phyloP scores from a whole-genome alignment of 2,329 filamentous ascomycete genomes.

The Drechslerella coelobrocha region DNA sequence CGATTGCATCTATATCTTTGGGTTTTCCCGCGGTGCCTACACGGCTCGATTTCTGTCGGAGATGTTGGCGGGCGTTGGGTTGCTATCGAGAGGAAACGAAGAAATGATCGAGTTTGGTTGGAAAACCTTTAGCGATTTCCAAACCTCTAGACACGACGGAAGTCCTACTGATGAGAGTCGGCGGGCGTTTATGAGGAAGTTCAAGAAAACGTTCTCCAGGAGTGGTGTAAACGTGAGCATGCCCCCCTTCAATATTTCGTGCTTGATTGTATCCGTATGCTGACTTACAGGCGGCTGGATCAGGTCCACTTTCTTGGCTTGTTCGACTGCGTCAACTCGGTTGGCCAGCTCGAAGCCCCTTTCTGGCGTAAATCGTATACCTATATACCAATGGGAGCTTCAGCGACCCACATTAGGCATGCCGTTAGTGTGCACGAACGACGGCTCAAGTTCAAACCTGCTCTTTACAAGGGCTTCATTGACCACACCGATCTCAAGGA shows the following conservation, averaged over 20 bases:
- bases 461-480: conserved; percentile 59
- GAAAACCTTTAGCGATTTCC: conserved; percentile 56
- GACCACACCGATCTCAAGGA: conserved; percentile 59
- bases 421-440: conserved; percentile 65
- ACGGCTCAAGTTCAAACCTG: conserved; percentile 65
- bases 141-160: conserved; percentile 53
- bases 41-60: conserved; percentile 64
- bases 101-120: conserved; percentile 65
- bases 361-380: conserved; percentile 59
- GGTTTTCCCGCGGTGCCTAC: conserved; percentile 64
- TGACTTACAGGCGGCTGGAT: not conserved
- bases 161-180: conserved; percentile 51
- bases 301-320: conserved; percentile 65
- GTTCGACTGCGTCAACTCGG: conserved; percentile 65
- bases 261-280: not conserved
- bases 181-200: conserved; percentile 55
- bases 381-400: conserved; percentile 59
- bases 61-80: conserved; percentile 63
- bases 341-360: conserved; percentile 57
- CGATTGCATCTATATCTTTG: conserved; percentile 65
- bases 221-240: conserved; percentile 58
- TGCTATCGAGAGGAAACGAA: conserved; percentile 64
- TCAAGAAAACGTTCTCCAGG: conserved; percentile 63
- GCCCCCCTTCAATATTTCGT: not conserved
- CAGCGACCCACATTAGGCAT: conserved; percentile 63